Evolutionary conservation across 2,329 filamentous ascomycete genomes (phyloP).

Genomic region (Colletotrichum sp.): DNA sequence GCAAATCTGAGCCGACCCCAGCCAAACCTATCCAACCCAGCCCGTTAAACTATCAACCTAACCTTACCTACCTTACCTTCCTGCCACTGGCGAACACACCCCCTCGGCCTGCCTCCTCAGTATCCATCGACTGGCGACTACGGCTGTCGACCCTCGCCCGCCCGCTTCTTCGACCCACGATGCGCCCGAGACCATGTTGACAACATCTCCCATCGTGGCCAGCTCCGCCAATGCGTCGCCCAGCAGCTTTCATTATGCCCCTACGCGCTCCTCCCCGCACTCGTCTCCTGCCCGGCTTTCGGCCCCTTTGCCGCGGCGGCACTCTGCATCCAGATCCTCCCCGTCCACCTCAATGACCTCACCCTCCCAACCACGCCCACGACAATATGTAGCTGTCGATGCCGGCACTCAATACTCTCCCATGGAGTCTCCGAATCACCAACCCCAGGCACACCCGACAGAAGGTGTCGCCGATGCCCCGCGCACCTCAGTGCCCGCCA

Average conservation of each 20-base stretch:
- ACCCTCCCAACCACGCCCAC: constrained; percentile 30
- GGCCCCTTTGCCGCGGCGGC: constrained; percentile 45
- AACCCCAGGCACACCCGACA: background rate
- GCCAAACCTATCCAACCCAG: background rate
- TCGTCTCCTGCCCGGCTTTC: constrained; percentile 46
- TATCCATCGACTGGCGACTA: background rate
- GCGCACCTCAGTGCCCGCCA: constrained; percentile 25
- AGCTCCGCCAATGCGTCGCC: constrained; percentile 59
- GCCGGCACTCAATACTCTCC: constrained; percentile 55
- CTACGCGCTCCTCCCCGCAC: constrained; percentile 46
- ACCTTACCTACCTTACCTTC: background rate
- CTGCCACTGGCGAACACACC: background rate
- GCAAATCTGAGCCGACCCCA: constrained; percentile 10
- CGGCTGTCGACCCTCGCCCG: background rate
- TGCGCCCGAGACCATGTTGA: constrained; percentile 63
- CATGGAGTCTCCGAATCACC: constrained; percentile 40
- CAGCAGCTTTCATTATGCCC: constrained; percentile 53
- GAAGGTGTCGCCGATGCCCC: constrained; percentile 27
- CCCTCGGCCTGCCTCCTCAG: background rate
- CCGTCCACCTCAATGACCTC: constrained; percentile 36
- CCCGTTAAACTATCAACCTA: background rate
- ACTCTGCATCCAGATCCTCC: constrained; percentile 35
- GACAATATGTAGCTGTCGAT: constrained; percentile 52
- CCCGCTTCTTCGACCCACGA: constrained; percentile 34
- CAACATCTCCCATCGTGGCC: constrained; percentile 59